Conservation (phyloP, 2,329 filamentous ascomycete genomes). For the Pseudogymnoascus sp. region DNA sequence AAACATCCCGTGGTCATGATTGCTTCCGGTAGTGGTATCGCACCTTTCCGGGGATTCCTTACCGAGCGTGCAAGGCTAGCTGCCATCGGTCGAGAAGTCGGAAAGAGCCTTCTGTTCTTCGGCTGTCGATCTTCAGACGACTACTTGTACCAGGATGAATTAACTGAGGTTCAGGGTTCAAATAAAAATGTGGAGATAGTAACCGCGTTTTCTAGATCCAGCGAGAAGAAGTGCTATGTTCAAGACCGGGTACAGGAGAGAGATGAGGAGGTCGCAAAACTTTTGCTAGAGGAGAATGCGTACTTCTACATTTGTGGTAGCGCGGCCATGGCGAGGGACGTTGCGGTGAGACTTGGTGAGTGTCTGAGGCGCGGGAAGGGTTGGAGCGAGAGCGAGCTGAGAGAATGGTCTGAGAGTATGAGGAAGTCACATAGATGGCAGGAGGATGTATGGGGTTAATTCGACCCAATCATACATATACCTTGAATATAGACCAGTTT, state of each 20-base stretch:
- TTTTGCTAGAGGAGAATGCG: constrained; percentile 28
- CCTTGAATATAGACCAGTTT: not conserved
- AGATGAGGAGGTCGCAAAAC: constrained; percentile 22
- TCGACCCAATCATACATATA: not conserved
- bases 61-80: constrained; percentile 38
- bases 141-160: constrained; percentile 38
- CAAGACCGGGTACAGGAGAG: constrained; percentile 32
- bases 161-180: constrained; percentile 21
- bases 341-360: constrained; percentile 32
- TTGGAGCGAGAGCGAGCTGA: constrained; percentile 35
- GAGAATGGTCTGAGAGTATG: constrained; percentile 39
- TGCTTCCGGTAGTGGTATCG: constrained; percentile 40
- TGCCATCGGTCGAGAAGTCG: constrained; percentile 35
- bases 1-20: constrained; percentile 45
- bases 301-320: constrained; percentile 37
- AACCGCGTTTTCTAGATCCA: constrained; percentile 29
- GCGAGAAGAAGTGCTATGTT: constrained; percentile 26
- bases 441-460: constrained; percentile 45
- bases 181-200: constrained; percentile 22
- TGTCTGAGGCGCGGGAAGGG: constrained; percentile 30
- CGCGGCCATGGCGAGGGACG: constrained; percentile 38
- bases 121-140: constrained; percentile 37
- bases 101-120: constrained; percentile 40
- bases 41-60: constrained; percentile 41
- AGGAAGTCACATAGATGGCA: constrained; percentile 46